Evolutionary conservation across 148 eudicot species (phyloP).

Genomic region (Vaccinium macrocarpon): DNA sequence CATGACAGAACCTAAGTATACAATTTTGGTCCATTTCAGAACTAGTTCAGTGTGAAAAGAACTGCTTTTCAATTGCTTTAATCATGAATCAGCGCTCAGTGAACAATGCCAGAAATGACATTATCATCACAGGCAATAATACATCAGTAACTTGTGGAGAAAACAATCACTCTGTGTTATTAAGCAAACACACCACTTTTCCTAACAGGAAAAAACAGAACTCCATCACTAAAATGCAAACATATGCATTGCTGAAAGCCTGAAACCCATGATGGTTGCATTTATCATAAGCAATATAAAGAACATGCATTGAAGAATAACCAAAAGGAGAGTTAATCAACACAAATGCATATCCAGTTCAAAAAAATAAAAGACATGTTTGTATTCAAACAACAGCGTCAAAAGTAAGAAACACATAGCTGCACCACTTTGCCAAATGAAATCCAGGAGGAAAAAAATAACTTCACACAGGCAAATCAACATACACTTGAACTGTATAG

Average conservation of each 20-base stretch:
- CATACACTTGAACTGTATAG: slow-evolving; percentile 27
- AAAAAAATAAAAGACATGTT: not conserved
- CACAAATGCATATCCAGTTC: no score
- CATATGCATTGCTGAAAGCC: not conserved
- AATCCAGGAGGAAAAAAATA: not conserved
- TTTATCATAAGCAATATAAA: slow-evolving; percentile 2
- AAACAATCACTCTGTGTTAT: not conserved
- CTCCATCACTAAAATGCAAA: slow-evolving; percentile 11
- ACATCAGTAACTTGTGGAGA: not conserved
- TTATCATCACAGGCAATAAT: not conserved
- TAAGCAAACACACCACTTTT: not conserved
- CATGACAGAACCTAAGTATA: not conserved
- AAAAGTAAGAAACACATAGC: not conserved
- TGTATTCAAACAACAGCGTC: not conserved
- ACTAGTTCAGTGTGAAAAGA: not conserved
- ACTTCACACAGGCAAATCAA: slow-evolving; percentile 25
- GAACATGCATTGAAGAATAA: not conserved
- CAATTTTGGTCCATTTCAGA: not conserved
- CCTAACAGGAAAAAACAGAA: slow-evolving; percentile 17
- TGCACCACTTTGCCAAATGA: slow-evolving; percentile 11
- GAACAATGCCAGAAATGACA: not conserved
- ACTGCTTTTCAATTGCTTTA: slow-evolving; percentile 1
- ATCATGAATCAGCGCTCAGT: not conserved
- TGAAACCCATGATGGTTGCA: not conserved
- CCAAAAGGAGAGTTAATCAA: not conserved